phyloP scores from a whole-genome alignment of 805 yeast genomes.

The Yamadazyma sp. region DNA sequence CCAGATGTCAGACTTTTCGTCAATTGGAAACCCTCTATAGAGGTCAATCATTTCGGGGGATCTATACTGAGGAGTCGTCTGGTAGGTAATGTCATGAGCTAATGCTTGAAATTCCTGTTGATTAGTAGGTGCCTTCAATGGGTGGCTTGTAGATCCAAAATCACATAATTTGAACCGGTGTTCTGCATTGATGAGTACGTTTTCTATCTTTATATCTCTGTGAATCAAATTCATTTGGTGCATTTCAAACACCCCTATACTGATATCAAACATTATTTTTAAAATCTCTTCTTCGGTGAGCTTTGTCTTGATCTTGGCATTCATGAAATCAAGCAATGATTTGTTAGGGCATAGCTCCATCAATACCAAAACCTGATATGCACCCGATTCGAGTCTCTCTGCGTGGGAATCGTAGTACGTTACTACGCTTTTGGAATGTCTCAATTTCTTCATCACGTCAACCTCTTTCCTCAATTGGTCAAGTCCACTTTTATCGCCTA shows the following conservation, averaged over 20 bases:
- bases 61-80: conserved; percentile 94
- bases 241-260: conserved; percentile 80
- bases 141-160: conserved; percentile 84
- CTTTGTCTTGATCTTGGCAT: conserved; percentile 75
- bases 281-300: conserved; percentile 74
- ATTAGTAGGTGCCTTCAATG: conserved; percentile 69
- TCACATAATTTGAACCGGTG: conserved; percentile 83
- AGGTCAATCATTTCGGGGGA: conserved; percentile 96
- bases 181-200: conserved; percentile 73
- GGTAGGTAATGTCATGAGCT: conserved; percentile 80
- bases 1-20: conserved; percentile 94
- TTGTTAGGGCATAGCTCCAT: conserved; percentile 93
- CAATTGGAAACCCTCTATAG: conserved; percentile 77
- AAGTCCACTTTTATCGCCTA: conserved; percentile 67
- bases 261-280: conserved; percentile 79
- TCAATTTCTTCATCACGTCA: conserved; percentile 70
- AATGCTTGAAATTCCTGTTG: conserved; percentile 71
- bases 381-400: conserved; percentile 41
- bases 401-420: conserved; percentile 77
- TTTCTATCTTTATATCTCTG: conserved; percentile 92
- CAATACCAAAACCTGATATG: conserved; percentile 82
- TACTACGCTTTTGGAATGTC: conserved; percentile 59
- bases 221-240: conserved; percentile 80
- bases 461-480: conserved; percentile 70
- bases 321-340: conserved; percentile 89